Conservation (phyloP, 2,329 filamentous ascomycete genomes). For the Elsinoe ampelina region DNA sequence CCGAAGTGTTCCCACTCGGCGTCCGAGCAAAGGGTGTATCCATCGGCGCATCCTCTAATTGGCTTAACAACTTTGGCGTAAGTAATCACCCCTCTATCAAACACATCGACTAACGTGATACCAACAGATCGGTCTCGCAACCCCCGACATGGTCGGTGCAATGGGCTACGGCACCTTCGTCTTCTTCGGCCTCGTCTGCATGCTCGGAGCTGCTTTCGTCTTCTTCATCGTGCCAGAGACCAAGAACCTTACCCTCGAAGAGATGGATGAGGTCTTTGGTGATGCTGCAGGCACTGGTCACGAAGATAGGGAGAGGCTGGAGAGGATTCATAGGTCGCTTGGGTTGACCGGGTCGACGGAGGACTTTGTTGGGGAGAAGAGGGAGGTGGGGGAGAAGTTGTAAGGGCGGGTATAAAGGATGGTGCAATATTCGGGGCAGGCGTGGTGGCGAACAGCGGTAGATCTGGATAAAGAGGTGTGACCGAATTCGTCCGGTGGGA, state of each 20-base stretch:
- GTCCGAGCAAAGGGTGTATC: constrained; percentile 62
- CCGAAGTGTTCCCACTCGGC: constrained; percentile 65
- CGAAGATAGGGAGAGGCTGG: constrained; percentile 14
- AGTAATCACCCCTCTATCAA: constrained; percentile 9
- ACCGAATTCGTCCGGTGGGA: too few relatives aligned
- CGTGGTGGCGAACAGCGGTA: too few relatives aligned
- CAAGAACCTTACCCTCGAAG: constrained; percentile 44
- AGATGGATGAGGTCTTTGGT: constrained; percentile 41
- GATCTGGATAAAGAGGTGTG: too few relatives aligned
- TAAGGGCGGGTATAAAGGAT: background rate
- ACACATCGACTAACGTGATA: background rate
- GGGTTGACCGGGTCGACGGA: constrained; percentile 1
- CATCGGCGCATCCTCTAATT: constrained; percentile 47
- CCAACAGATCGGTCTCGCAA: constrained; percentile 27
- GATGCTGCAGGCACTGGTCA: constrained; percentile 12
- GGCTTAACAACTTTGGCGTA: constrained; percentile 27
- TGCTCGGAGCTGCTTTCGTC: constrained; percentile 49
- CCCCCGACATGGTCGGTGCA: constrained; percentile 54
- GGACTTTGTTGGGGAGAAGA: constrained; percentile 6
- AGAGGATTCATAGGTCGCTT: constrained; percentile 13
- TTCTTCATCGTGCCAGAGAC: constrained; percentile 46
- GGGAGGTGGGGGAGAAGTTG: background rate
- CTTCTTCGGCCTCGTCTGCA: constrained; percentile 57
- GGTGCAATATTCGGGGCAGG: too few relatives aligned
- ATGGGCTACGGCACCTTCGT: constrained; percentile 66